Evolutionary conservation across 352 stramenopile species (phyloP).

Genomic region (Globisporangium abappressorium): DNA sequence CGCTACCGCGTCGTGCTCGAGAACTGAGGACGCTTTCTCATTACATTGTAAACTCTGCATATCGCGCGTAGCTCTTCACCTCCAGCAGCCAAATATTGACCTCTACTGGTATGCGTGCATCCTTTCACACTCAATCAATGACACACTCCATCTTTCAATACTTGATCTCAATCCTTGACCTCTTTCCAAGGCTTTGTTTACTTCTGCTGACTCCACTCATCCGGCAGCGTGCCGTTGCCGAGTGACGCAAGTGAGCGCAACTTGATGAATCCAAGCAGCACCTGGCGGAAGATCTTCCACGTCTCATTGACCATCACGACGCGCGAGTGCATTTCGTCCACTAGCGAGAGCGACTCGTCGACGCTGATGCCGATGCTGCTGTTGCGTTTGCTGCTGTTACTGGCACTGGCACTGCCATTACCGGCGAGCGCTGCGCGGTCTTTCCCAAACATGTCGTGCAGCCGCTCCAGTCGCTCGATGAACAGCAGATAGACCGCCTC

Average conservation of each 20-base stretch:
- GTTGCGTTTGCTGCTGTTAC: neutral
- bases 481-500: slow-evolving; percentile 55
- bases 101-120: neutral
- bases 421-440: neutral
- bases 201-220: slow-evolving; percentile 38
- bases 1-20: slow-evolving; percentile 47
- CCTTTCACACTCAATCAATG: neutral
- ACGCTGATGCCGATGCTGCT: slow-evolving; percentile 24
- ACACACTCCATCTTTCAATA: neutral
- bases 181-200: neutral
- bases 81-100: neutral
- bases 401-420: too few relatives aligned
- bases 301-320: slow-evolving; percentile 51
- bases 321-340: slow-evolving; percentile 35
- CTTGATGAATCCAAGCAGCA: slow-evolving; percentile 59
- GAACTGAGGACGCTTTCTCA: slow-evolving; percentile 18
- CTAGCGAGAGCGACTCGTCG: slow-evolving; percentile 25
- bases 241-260: slow-evolving; percentile 47
- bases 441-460: slow-evolving; percentile 32
- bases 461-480: slow-evolving; percentile 43
- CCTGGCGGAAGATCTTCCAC: slow-evolving; percentile 74
- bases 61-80: neutral
- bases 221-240: slow-evolving; percentile 54
- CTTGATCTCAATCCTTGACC: neutral
- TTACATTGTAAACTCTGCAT: neutral